Base-by-base conservation (phyloP, 2,329 filamentous ascomycete genomes). In the Venturia aucupariae region DNA sequence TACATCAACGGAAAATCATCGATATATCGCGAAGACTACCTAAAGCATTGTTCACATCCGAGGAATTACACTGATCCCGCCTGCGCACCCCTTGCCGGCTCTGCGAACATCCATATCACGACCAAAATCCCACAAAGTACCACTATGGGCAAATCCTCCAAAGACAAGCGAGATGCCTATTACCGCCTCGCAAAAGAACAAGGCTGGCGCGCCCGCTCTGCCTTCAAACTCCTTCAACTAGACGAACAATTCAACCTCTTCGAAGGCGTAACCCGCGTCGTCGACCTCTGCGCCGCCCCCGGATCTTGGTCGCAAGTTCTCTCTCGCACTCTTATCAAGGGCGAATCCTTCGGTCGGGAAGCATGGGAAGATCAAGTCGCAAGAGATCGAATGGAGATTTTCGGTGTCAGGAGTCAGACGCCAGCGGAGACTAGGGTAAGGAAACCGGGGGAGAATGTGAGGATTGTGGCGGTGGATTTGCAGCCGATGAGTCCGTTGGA, bases 151-250 rank as follows among this genome's bases (percentile, higher is more conserved):
- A 97, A 97, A 75, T 96, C 94, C 1, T 97, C 93, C 60, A 99
- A 99, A 77, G 94, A 99, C 74, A 99, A 99, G 79, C 90, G 94
- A 63, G 94, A 99, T 75, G 92, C 92, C 57, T 99, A 99, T 78
- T 99, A 99, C 73, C 86, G 94, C 63, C 89, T 99, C 10, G 94
- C 94, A 22, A 99, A 99, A 78, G 94, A 99, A 76, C 94, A 99
- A 80, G 95, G 95, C 68, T 99, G 94, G 93, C 90, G 94, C 42
- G 94, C 94, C 35, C 85, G 94, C 65, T 96, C 92, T 69, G 94
- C 94, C 10, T 99, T 97, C 81, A 99, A 99, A 77, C 85, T 99
- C 30, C 86, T 99, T 15, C 94, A 99, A 76, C 86, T 99, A 30
- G 92, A 99, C 75, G 92, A 84, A 86, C 91, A 97, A 79, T 99